Evolutionary conservation across 2,329 filamentous ascomycete species (phyloP), one percentile per base, ranked within the genome.

Genomic region (Alternaria tenuissima): DNA sequence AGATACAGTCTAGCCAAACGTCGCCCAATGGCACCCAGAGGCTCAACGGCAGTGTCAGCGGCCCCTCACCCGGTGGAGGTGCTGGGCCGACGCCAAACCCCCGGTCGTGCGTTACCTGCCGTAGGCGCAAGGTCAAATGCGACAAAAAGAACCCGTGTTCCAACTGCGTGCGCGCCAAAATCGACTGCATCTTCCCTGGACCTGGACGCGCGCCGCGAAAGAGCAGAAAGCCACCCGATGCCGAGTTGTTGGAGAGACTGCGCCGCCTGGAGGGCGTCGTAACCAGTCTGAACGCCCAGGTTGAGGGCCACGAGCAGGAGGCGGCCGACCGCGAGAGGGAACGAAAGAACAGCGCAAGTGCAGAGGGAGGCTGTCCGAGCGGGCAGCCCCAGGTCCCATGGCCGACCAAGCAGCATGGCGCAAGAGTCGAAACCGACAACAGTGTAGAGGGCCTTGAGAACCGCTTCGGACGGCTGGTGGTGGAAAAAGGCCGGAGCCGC

Each of bases 91-190:
- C 63, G 24, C 65, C 67, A 16, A 74, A 76, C 52, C 73, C 73
- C 41, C 66, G 76, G 39, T 78, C 76, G 43, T 78, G 76, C 66
- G 71, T 76, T 41, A 78, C 75, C 34, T 78, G 76, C 58, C 70
- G 76, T 11, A 66, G 67, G 54, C 81, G 88, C 63, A 90, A 91
- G 77, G 91, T 93, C 55, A 89, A 90, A 71, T 93, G 91, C 82
- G 89, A 93, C 81, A 93, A 93, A 81, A 84, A 87, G 70, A 87
- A 91, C 82, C 89, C 90, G 16, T 93, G 91, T 77, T 87, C 87
- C 69, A 93, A 93, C 76, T 93, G 91, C 76, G 86, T 86, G 42
- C 87, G 89, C 65, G 89, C 89, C 41, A 81, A 88, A 68, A 90
- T 90, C 59, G 86, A 89, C 67, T 93, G 91, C 76, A 81, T 92